Base-by-base conservation (phyloP, 371 early-diverging fungal genomes). In the Apophysomyces sp. region DNA sequence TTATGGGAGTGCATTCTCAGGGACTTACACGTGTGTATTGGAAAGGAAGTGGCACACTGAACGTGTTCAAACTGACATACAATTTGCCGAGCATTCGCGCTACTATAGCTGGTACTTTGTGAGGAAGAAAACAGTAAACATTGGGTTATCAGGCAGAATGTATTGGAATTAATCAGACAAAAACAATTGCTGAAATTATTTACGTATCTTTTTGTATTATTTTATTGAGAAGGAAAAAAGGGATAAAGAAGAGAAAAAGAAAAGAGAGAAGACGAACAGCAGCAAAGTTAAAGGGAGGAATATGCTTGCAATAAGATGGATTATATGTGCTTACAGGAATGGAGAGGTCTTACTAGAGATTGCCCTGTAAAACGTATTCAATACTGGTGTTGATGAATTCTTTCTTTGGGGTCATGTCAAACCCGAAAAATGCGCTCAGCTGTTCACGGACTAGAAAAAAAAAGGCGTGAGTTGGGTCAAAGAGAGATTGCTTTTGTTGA, bases 341-440 rank as follows among this genome's bases (percentile, higher is more conserved):
- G 49, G 49, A 44, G 8, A 44, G 49, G 49, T 21, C 11, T 44
- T 44, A 44, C 49, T 44, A 44, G 49, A 44, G 49, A 16, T 44
- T 44, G 24, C 49, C 49, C 21, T 44, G 49, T 58, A 90, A 62
- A n/a, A 87, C 76, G 27, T 78, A 27, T 65, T 93, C 94, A 60
- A 95, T 93, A 49, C 84, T 82, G 28, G 81, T 67, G 52, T 92
- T 88, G 60, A 95, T 90, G 68, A 86, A 92, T 31, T 93, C 93
- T 68, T 89, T 89, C 65, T 84, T 73, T 1, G 84, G 74, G 3
- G 83, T 81, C 81, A 98, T 76, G 59, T 96, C 96, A 29, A 91
- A 84, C 1, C 91, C 91, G 77, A 94, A 96, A 59, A 88, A 81
- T 21, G 78, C 67, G n/a, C 84, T 73, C 44, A 98, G 73, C 66